Conservation (phyloP, 805 yeast species). For the Hanseniaspora mollemarum region DNA sequence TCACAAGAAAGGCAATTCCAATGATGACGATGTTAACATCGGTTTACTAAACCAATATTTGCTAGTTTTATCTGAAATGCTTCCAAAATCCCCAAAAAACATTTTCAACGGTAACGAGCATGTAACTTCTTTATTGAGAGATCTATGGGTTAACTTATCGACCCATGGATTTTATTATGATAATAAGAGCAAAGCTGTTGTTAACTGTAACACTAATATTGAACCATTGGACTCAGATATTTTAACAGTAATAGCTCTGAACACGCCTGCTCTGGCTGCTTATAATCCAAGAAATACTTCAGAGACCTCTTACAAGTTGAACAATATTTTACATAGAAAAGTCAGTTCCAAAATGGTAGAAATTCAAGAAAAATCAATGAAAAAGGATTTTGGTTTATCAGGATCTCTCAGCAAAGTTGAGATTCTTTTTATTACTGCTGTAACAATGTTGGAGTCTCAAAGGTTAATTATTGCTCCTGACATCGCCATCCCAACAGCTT, state of each 20-base stretch:
- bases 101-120: background rate
- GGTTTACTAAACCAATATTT: constrained; percentile 33
- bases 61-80: constrained; percentile 60
- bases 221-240: constrained; percentile 25
- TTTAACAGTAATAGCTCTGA: constrained; percentile 65
- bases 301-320: constrained; percentile 85
- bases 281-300: constrained; percentile 69
- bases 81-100: constrained; percentile 46
- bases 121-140: constrained; percentile 44
- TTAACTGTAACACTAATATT: background rate
- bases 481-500: constrained; percentile 70
- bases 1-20: background rate
- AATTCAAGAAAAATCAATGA: constrained; percentile 1
- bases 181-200: constrained; percentile 37
- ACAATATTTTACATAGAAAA: constrained; percentile 60
- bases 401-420: constrained; percentile 40
- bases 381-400: background rate
- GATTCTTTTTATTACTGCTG: constrained; percentile 76
- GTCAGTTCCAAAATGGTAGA: constrained; percentile 2
- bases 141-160: constrained; percentile 88
- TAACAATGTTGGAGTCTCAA: constrained; percentile 64
- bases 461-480: constrained; percentile 44
- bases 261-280: constrained; percentile 78
- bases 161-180: constrained; percentile 72
- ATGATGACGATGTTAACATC: background rate